Evolutionary conservation across 495 filamentous ascomycete species (phyloP), one percentile per base, ranked within the genome.

Genomic region (Aspergillus diversus): DNA sequence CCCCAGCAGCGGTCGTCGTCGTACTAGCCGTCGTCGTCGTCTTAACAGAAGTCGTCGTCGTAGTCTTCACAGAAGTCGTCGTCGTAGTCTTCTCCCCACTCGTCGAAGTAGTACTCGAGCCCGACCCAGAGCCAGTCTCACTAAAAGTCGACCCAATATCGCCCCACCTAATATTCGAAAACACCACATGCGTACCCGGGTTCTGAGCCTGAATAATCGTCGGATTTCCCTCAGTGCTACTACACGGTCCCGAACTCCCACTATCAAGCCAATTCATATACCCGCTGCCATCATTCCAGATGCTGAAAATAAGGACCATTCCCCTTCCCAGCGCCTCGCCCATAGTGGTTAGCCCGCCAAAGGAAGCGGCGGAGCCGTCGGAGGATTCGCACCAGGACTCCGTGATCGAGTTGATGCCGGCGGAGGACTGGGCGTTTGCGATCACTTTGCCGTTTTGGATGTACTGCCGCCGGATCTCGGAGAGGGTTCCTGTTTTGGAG

Each of bases 201-300:
- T 48, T 31, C 43, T 33, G 16, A 8, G 15, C 7, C 3, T n/a
- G 7, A 21, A 49, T 49, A 32, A 50, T 4, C 9, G 42, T 13
- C 11, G 57, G 39, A 16, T 59, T 48, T 2, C 43, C 43, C 27
- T 50, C 57, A 4, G 57, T 49, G 32, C 59, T 66, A 61, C 80
- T 84, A 70, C 87, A 90, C 33, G 87, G 86, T 13, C 87, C 86
- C 27, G 82, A 75, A 57, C 59, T 74, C 12, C 73, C 75, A 53
- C 77, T 74, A 63, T 89, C 87, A 7, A 90, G 71, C 86, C 86
- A 89, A 37, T 77, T 78, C 87, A 89, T 88, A 69, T 77, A 81
- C 1, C 75, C 73, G 31, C 78, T 73, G n/a, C 73, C 69, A 53
- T 86, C 85, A 72, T 82, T 84, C 87, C 87, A 89, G 58, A 89